These are phyloP conservation scores for Scheffersomyces lignosus DNA, from an alignment of 805 yeast genomes.

Conservation along the genomic window DNA sequence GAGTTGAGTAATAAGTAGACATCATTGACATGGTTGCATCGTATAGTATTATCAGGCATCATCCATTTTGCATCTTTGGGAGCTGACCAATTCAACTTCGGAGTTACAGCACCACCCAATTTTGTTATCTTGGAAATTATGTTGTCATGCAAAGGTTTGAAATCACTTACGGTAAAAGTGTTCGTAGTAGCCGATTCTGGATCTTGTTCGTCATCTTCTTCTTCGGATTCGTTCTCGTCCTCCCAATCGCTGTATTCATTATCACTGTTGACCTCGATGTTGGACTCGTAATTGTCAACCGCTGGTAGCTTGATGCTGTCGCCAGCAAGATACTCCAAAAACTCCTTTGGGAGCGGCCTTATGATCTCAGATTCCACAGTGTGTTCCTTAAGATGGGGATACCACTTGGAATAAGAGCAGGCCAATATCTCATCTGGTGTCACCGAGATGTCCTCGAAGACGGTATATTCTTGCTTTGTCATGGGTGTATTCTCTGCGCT, in stretches of 20 bases:
- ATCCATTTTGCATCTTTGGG: slow-evolving; percentile 97
- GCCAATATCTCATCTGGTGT: slow-evolving; percentile 27
- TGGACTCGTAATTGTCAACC: slow-evolving; percentile 38
- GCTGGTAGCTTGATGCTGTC: slow-evolving; percentile 69
- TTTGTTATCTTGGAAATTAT: slow-evolving; percentile 47
- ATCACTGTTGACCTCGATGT: slow-evolving; percentile 42
- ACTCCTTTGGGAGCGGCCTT: slow-evolving; percentile 32
- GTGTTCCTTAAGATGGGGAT: slow-evolving; percentile 19
- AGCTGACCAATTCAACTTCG: slow-evolving; percentile 95
- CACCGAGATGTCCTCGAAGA: slow-evolving; percentile 28
- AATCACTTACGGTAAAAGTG: slow-evolving; percentile 40
- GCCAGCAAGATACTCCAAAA: slow-evolving; percentile 39
- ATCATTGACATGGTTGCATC: slow-evolving; percentile 71
- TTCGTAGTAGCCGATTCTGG: slow-evolving; percentile 16
- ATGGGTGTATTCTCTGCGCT: no score
- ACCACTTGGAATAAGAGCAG: slow-evolving; percentile 39
- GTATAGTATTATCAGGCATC: slow-evolving; percentile 69
- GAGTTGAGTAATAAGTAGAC: slow-evolving; percentile 79
- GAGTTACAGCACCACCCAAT: slow-evolving; percentile 63
- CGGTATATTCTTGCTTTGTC: slow-evolving; percentile 12
- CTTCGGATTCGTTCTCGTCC: slow-evolving; percentile 30
- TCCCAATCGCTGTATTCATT: slow-evolving; percentile 80
- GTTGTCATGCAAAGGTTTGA: slow-evolving; percentile 58
- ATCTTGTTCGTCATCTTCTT: slow-evolving; percentile 5
- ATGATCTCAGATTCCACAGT: slow-evolving; percentile 24